Base-by-base conservation (phyloP, 371 early-diverging fungal genomes). In the Mucor irregularis region DNA sequence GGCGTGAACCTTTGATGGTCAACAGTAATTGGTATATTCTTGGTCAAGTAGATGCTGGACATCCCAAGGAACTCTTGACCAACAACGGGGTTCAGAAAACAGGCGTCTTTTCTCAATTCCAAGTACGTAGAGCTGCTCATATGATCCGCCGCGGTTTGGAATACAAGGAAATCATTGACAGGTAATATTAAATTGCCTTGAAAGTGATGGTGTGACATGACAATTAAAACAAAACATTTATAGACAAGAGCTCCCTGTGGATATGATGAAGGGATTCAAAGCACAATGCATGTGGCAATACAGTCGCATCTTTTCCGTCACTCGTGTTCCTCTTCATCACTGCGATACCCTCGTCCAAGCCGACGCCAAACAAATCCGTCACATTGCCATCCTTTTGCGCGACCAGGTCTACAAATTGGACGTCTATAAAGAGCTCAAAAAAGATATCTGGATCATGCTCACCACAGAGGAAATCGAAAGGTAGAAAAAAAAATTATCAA, bases 11-110 rank as follows among this genome's bases (percentile, higher is more conserved):
- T 10, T 50, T 90, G 33, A 69, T 91, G 69, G 86, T 95, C 52
- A 94, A 96, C 74, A 87, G 89, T 52, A 96, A 95, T 76, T 95
- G 94, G 90, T 95, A 90, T 76, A 76, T 89, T 29, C 52, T 85
- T 30, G 76, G 84, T 54, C 66, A 60, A 14, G 88, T 91, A 55
- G 92, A 94, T 61, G 80, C 76, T 0, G 70, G 80, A 40, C 88
- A 90, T 51, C 88, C 88, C n/a, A 52, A 51, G 16, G n/a, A 30
- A 22, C 64, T 84, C 19, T 48, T 86, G 19, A 52, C 68, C 5
- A 68, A 74, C 17, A 26, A 46, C 11, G 42, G 47, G 10, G 39
- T 17, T 5, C 52, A 60, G 13, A 53, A 62, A 8, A 64, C 73
- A 21, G 80, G 83, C n/a, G 67, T 71, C 5, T 88, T 89, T 56